Percentiles rank a stretch among this genome's conserved stretches.
Conservation (phyloP, 1,284 basidiomycete species). For the Ustilago lituana region DNA sequence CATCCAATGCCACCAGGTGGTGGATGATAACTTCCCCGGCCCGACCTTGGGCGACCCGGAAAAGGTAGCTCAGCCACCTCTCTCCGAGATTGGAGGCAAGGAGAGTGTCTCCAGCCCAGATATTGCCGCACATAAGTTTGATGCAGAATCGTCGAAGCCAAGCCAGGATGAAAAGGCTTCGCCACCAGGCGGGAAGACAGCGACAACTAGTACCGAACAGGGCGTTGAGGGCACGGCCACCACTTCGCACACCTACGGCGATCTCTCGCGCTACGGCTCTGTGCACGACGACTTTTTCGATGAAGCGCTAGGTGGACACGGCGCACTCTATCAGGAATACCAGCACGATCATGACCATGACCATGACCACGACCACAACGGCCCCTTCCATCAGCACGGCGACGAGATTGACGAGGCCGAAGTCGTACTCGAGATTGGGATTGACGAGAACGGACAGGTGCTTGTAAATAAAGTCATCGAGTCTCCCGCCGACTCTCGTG, state of each 20-base stretch:
- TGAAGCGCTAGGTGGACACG: constrained; percentile 33
- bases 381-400: neutral
- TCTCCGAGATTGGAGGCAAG: constrained; percentile 3
- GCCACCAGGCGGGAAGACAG: neutral
- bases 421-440: constrained; percentile 14
- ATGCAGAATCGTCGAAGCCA: neutral
- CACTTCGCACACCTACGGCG: constrained; percentile 44
- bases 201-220: neutral
- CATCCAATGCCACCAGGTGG: constrained; percentile 39
- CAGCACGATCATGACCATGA: constrained; percentile 8
- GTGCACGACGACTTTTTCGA: constrained; percentile 49
- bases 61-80: constrained; percentile 1
- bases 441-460: constrained; percentile 29
- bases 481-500: neutral
- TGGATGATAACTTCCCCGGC: constrained; percentile 29
- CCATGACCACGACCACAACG: constrained; percentile 1
- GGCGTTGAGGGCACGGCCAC: neutral
- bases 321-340: constrained; percentile 16
- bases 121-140: no score
- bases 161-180: neutral
- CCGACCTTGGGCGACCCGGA: constrained; percentile 30
- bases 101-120: no score
- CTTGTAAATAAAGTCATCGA: constrained; percentile 14
- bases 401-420: constrained; percentile 13
- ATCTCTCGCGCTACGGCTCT: constrained; percentile 40